phyloP scores from a whole-genome alignment of 768 basidiomycete genomes.

The Tulasnella sp. region DNA sequence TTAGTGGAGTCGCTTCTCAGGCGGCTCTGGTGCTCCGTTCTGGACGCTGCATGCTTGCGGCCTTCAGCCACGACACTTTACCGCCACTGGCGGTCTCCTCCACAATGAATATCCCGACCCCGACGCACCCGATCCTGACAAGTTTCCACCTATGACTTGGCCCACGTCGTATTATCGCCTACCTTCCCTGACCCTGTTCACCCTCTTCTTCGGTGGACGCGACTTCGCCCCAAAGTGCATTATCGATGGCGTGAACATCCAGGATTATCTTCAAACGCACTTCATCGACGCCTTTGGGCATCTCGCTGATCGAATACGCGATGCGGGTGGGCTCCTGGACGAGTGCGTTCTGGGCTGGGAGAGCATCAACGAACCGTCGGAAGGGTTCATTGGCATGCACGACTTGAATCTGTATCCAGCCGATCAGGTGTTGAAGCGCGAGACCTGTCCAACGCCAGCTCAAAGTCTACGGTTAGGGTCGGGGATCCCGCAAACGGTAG shows the following conservation, averaged over 20 bases:
- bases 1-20: slow-evolving; percentile 30
- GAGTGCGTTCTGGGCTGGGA: slow-evolving; percentile 96
- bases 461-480: slow-evolving; percentile 79
- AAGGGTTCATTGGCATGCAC: slow-evolving; percentile 61
- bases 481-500: slow-evolving; percentile 71
- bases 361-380: slow-evolving; percentile 85
- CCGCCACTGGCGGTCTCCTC: slow-evolving; percentile 30
- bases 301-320: slow-evolving; percentile 21
- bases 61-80: slow-evolving; percentile 32
- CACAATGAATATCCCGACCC: slow-evolving; percentile 33
- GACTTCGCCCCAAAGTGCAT: slow-evolving; percentile 34
- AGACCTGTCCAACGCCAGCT: slow-evolving; percentile 71
- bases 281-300: slow-evolving; percentile 20
- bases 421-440: slow-evolving; percentile 69
- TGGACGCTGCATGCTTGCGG: slow-evolving; percentile 33
- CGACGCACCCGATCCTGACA: slow-evolving; percentile 30
- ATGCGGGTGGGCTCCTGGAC: slow-evolving; percentile 31
- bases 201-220: slow-evolving; percentile 33
- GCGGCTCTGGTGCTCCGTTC: slow-evolving; percentile 32
- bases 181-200: slow-evolving; percentile 31
- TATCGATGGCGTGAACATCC: slow-evolving; percentile 33
- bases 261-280: slow-evolving; percentile 27
- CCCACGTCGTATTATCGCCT: slow-evolving; percentile 34
- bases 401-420: slow-evolving; percentile 54
- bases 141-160: slow-evolving; percentile 36